Evolutionary conservation across 163 green algal species (phyloP), one percentile per base, ranked within the genome.

Genomic region (Trebouxiophyceae sp.): DNA sequence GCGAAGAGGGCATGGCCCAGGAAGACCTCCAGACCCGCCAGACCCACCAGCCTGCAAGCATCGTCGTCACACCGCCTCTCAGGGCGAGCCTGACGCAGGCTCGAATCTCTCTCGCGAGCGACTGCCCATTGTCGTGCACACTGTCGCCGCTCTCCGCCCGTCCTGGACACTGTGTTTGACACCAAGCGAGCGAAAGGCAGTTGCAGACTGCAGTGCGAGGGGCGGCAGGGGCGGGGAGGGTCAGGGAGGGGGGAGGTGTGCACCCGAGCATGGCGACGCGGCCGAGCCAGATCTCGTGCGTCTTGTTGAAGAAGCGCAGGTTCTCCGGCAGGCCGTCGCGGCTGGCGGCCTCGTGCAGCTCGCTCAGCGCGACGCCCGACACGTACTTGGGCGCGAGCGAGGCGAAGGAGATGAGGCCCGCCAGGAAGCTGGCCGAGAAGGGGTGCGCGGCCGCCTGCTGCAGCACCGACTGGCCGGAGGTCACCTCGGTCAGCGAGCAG

Each of bases 271-370:
- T 89, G 12, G 82, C 82, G 1, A 87, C 54, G 27, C 82, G 71
- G 46, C 83, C 83, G 0, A 77, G 58, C 83, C 80, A 87, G 7
- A 89, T 69, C 69, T 89, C 83, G 22, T 77, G 45, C 33, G 80
- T 84, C 22, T 75, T 82, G 63, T 89, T 83, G 71, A 89, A 87
- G 29, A 86, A 71, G 1, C 24, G 54, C 1, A 79, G 28, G 57
- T 80, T 47, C 54, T 63, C 59, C 3, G 70, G 39, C 30, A 79
- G 45, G 24, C 63, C 55, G 3, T 68, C 65, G 3, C 46, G 31
- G 28, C 75, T 85, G 31, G 75, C 77, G 0, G 58, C 63, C 0
- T 69, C 70, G 34, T 84, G 68, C 64, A 57, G 22, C 12, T 57
- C 47, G 5, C 22, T 78, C 4, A 89, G 68, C 0, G 77, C 77